phyloP scores from a whole-genome alignment of 1,284 basidiomycete species.

The Sanghuangporus baumii region DNA sequence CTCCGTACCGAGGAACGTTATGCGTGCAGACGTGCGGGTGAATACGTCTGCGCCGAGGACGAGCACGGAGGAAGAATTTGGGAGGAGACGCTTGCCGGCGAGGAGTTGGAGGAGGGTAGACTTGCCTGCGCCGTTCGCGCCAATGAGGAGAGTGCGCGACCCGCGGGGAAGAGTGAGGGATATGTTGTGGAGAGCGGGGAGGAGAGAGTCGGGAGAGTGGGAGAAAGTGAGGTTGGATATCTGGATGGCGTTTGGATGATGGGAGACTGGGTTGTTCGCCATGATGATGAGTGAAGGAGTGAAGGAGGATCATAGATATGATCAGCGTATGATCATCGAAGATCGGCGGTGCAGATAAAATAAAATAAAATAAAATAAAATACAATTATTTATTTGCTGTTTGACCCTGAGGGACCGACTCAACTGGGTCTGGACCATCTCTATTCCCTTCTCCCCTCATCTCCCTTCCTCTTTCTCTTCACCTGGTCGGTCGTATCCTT shows the following conservation, averaged over 20 bases:
- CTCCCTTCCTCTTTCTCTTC: neutral
- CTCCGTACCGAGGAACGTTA: slow-evolving; percentile 91
- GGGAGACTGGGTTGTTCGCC: neutral
- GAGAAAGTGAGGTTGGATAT: slow-evolving; percentile 58
- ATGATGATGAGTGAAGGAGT: neutral
- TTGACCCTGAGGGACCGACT: no score
- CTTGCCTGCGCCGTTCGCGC: slow-evolving; percentile 96
- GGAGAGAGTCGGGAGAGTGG: slow-evolving; percentile 35
- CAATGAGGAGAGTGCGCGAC: slow-evolving; percentile 78
- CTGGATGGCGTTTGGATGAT: slow-evolving; percentile 51
- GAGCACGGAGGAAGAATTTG: slow-evolving; percentile 54
- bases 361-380: no score
- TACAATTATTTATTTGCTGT: no score
- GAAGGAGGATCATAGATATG: no score
- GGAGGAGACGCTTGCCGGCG: slow-evolving; percentile 81
- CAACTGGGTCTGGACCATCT: no score
- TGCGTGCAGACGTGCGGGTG: slow-evolving; percentile 43
- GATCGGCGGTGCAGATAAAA: no score
- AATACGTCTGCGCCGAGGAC: slow-evolving; percentile 87
- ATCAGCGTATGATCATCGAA: no score
- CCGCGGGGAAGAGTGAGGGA: slow-evolving; percentile 64
- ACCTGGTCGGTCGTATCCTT: no score
- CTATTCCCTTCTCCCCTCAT: no score
- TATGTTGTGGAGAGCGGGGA: slow-evolving; percentile 60
- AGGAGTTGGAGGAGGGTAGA: slow-evolving; percentile 92